These are phyloP conservation scores for Stachybotrys chartarum DNA, from an alignment of 2,329 filamentous ascomycete genomes.

Conservation along the genomic window DNA sequence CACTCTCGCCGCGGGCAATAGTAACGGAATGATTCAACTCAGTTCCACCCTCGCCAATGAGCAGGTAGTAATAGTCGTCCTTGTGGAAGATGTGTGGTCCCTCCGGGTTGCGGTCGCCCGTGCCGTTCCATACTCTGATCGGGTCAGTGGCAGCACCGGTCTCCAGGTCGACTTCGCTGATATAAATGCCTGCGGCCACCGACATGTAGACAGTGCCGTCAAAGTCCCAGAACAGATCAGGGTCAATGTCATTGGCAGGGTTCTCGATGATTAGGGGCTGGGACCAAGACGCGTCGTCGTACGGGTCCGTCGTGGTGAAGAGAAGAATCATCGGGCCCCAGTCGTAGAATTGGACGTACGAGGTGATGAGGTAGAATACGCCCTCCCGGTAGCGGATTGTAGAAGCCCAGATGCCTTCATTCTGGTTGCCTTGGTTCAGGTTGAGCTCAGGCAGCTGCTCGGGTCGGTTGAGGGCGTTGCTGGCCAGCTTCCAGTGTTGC, in stretches of 20 bases:
- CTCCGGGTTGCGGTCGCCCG: constrained; percentile 31
- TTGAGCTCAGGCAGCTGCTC: constrained; percentile 28
- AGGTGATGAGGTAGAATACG: constrained; percentile 36
- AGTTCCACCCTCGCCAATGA: constrained; percentile 43
- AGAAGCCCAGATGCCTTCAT: constrained; percentile 38
- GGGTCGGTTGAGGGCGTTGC: constrained; percentile 29
- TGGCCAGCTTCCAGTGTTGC: constrained; percentile 36
- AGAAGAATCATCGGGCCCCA: constrained; percentile 27
- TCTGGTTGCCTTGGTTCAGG: constrained; percentile 16
- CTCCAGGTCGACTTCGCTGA: constrained; percentile 8
- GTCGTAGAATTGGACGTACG: constrained; percentile 24
- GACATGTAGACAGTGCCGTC: constrained; percentile 23
- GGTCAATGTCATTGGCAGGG: constrained; percentile 18
- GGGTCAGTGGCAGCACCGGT: constrained; percentile 1
- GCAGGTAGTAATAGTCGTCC: constrained; percentile 39
- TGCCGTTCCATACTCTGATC: constrained; percentile 34
- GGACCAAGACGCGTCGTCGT: constrained; percentile 28
- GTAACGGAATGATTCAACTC: constrained; percentile 30
- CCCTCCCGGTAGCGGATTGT: constrained; percentile 33
- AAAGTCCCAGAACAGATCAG: constrained; percentile 6
- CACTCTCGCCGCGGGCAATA: constrained; percentile 30
- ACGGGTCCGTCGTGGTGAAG: constrained; percentile 31
- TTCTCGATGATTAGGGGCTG: constrained; percentile 22
- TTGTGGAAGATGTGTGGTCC: constrained; percentile 38
- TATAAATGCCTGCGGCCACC: constrained; percentile 16